phyloP scores from a whole-genome alignment of 345 rosid species.

The Populus deltoides region DNA sequence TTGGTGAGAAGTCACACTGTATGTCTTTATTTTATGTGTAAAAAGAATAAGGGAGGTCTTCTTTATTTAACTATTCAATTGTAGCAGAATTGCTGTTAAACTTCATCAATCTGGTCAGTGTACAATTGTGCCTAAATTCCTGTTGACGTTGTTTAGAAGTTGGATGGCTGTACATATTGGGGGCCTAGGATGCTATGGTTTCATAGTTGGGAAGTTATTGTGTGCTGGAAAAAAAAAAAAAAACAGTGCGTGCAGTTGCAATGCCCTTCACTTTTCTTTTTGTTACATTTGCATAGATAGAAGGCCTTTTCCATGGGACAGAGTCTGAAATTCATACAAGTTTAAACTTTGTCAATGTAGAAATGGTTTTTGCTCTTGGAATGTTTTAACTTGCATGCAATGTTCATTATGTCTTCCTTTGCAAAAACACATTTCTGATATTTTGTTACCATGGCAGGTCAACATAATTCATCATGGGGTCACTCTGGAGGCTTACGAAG shows the following conservation, averaged over 20 bases:
- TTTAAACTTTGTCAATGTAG: background rate
- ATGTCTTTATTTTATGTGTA: background rate
- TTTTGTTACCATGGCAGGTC: conserved; percentile 48
- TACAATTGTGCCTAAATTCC: too few species aligned
- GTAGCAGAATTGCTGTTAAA: background rate
- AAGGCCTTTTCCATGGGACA: background rate
- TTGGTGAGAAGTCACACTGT: background rate
- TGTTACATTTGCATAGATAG: background rate
- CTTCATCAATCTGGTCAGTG: too few species aligned
- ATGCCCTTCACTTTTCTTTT: background rate
- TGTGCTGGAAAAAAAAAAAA: background rate
- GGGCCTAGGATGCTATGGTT: background rate
- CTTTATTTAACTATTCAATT: background rate
- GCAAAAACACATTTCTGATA: background rate
- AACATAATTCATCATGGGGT: conserved; percentile 46
- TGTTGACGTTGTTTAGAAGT: background rate
- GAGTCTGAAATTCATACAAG: background rate
- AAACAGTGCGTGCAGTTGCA: background rate
- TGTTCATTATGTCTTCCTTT: background rate
- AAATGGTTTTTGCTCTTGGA: background rate
- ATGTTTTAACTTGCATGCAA: background rate
- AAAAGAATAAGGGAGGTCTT: background rate
- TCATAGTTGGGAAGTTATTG: background rate
- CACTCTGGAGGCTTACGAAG: conserved; percentile 58
- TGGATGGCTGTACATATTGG: background rate